These are phyloP conservation scores for Botrytis aclada DNA, from an alignment of 2,329 filamentous ascomycete species.

Conservation along the genomic window DNA sequence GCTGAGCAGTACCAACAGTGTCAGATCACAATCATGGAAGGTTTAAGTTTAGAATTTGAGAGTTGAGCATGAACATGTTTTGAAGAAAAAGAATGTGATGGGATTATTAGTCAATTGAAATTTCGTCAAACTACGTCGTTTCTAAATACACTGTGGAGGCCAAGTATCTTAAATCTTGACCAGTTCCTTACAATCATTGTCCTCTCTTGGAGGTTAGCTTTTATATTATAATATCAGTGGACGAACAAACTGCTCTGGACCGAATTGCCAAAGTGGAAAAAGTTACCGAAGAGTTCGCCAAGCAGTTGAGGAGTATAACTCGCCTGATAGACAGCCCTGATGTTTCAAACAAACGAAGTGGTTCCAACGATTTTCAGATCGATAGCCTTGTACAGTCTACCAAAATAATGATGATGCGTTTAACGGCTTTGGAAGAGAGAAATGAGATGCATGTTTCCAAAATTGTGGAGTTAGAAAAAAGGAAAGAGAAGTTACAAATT, in stretches of 20 bases:
- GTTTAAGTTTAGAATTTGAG: too few species aligned
- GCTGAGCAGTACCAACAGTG: too few species aligned
- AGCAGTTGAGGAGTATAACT: background rate
- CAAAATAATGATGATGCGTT: background rate
- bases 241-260: background rate
- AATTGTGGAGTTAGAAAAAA: background rate
- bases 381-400: background rate
- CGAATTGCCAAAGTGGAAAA: background rate
- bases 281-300: background rate
- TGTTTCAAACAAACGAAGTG: background rate
- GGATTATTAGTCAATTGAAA: too few species aligned
- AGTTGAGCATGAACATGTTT: too few species aligned
- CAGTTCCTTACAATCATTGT: too few species aligned
- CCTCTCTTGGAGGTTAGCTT: too few species aligned
- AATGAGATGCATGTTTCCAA: background rate
- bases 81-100: too few species aligned
- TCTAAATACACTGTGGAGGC: too few species aligned
- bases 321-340: background rate
- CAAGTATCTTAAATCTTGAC: too few species aligned
- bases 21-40: too few species aligned
- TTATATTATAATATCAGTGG: too few species aligned
- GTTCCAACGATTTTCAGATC: background rate
- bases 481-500: background rate
- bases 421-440: background rate
- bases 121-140: too few species aligned